Evolutionary conservation across 768 basidiomycete species (phyloP), one percentile per base, ranked within the genome.

Genomic region (Roridomyces roridus): DNA sequence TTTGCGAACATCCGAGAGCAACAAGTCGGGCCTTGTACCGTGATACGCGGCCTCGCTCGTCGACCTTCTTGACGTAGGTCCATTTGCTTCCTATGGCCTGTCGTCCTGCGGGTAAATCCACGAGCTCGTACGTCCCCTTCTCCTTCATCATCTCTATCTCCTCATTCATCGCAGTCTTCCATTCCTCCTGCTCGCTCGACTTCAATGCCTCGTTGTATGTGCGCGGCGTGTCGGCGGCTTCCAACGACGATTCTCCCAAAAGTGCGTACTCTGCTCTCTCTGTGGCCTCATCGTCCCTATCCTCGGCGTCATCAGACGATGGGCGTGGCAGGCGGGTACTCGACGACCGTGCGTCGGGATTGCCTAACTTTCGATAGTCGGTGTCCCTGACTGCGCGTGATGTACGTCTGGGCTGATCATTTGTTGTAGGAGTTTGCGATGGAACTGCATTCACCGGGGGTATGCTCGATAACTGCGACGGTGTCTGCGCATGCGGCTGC

Each of bases 71-170:
- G 4, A 51, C 36, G 37, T 39, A 57, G 0, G 50, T 46, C 56
- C 56, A 57, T 18, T 34, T 39, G 29, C 51, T 25, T 9, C 46
- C 51, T 11, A 53, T 49, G 2, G 57, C 46, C 25, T 52, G 17
- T 12, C 57, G 45, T 18, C 23, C 51, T 23, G 5, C 12, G 4
- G 57, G 57, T 6, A 59, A 41, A 4, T 53, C 51, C 26, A 44
- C 51, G 17, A 59, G 40, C 25, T 48, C 20, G 46, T 53, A 59
- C n/a, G 50, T 51, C 21, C 57, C 57, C 12, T 43, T 53, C 41
- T 59, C 51, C n/a, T 53, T 53, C 28, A 53, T 15, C 57, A 53
- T 53, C 24, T 53, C 57, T 15, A 59, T 41, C 14, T 59, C 57
- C 21, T 53, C 57, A 26, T 17, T 45, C 57, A 59, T 59, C 18